Evolutionary conservation across 768 basidiomycete species (phyloP).

Genomic region (Clitopilus hobsonii): DNA sequence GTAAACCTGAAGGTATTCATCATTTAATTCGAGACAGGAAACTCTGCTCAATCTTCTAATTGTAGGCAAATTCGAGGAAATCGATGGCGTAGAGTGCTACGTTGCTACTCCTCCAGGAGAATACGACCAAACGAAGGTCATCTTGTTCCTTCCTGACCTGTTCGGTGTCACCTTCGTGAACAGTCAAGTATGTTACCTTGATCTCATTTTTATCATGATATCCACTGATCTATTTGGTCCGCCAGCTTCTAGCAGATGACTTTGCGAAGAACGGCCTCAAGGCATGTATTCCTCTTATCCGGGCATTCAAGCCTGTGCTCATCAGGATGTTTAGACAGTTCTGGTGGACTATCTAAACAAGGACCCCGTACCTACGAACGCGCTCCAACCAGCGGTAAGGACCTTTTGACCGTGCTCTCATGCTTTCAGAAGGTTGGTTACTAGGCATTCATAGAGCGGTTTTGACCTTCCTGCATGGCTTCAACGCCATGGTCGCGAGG

Average conservation of each 20-base stretch:
- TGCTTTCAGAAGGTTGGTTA: background rate
- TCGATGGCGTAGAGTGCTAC: conserved; percentile 47
- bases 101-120: conserved; percentile 46
- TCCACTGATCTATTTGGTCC: background rate
- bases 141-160: conserved; percentile 41
- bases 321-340: conserved; percentile 7
- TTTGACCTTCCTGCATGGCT: conserved; percentile 25
- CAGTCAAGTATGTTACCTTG: conserved; percentile 7
- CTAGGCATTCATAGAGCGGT: background rate
- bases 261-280: conserved; percentile 15
- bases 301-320: background rate
- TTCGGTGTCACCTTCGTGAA: conserved; percentile 14
- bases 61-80: conserved; percentile 41
- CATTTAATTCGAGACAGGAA: background rate
- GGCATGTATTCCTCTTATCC: background rate
- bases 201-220: background rate
- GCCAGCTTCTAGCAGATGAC: conserved; percentile 14
- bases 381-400: conserved; percentile 8
- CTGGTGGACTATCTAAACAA: conserved; percentile 13
- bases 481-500: conserved; percentile 20
- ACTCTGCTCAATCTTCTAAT: background rate
- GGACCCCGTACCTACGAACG: conserved; percentile 13
- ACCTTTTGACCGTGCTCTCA: background rate
- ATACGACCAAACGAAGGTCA: conserved; percentile 50
- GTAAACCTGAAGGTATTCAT: conserved; percentile 35